Percentiles rank a stretch among this genome's conserved stretches.
These are phyloP conservation scores for Xylaria sp. DNA, from an alignment of 2,329 filamentous ascomycete genomes.

Conservation along the genomic window DNA sequence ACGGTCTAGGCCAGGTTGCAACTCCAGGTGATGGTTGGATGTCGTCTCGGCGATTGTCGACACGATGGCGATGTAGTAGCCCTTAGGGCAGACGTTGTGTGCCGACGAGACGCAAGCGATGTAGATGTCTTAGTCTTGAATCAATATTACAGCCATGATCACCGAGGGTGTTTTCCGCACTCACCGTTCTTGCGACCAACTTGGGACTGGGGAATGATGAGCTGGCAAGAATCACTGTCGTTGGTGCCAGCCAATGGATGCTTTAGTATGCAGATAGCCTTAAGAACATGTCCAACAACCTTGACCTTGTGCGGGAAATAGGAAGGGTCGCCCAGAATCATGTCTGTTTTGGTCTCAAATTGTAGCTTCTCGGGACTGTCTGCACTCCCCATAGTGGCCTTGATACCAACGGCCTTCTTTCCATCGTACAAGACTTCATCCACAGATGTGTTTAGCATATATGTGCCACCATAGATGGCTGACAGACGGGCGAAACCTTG, in stretches of 20 bases:
- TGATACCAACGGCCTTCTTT: constrained; percentile 91
- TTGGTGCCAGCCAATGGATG: constrained; percentile 92
- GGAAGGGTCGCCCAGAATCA: constrained; percentile 94
- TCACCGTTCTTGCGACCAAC: constrained; percentile 94
- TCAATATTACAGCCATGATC: constrained; percentile 24
- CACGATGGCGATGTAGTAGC: constrained; percentile 98
- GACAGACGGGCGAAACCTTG: constrained; percentile 97
- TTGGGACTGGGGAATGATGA: constrained; percentile 98
- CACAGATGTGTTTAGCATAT: constrained; percentile 97
- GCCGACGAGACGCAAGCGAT: constrained; percentile 94
- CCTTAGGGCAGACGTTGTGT: constrained; percentile 98
- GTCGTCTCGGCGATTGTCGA: constrained; percentile 94
- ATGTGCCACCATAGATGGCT: constrained; percentile 98
- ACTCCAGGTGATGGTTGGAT: constrained; percentile 94
- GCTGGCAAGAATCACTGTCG: constrained; percentile 87
- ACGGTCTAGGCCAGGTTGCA: constrained; percentile 90
- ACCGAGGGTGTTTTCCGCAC: constrained; percentile 42
- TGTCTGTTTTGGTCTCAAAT: constrained; percentile 95
- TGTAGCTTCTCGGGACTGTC: constrained; percentile 78
- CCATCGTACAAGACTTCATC: constrained; percentile 89
- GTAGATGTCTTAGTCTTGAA: constrained; percentile 71
- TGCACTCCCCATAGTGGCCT: constrained; percentile 92
- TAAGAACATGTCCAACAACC: constrained; percentile 88
- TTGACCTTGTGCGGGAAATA: constrained; percentile 94
- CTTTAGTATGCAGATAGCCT: constrained; percentile 97